Conservation (phyloP, 2,329 filamentous ascomycete species). For the Colletotrichum chrysophilum region DNA sequence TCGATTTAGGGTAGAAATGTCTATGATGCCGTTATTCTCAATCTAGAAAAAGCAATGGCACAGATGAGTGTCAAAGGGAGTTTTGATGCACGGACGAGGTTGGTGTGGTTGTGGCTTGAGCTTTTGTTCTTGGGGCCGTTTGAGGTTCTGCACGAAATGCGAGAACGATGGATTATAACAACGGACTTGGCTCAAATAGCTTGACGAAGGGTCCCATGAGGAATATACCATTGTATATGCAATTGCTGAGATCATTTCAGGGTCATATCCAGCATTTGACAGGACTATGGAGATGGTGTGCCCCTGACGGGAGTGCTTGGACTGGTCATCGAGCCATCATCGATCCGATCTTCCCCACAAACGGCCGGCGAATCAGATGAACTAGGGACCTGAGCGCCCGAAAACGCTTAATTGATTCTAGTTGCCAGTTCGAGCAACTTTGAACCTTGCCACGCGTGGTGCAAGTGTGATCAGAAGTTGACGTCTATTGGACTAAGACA, state of each 20-base stretch:
- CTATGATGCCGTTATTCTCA: slow-evolving; percentile 5
- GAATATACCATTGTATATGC: not conserved
- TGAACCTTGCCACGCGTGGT: not conserved
- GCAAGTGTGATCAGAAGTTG: too few species aligned
- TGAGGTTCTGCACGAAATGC: not conserved
- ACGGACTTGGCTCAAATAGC: not conserved
- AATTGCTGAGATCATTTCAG: not conserved
- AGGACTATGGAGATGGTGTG: not conserved
- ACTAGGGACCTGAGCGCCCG: not conserved
- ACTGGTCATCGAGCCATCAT: slow-evolving; percentile 4
- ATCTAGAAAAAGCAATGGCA: not conserved
- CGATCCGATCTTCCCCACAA: not conserved
- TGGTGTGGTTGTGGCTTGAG: not conserved
- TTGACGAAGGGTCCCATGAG: not conserved
- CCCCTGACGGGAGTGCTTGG: not conserved
- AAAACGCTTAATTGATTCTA: not conserved
- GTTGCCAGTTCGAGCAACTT: not conserved
- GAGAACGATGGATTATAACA: not conserved
- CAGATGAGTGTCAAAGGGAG: not conserved
- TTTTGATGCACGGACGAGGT: not conserved
- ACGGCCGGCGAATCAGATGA: not conserved
- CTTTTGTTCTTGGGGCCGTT: not conserved
- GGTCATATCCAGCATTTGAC: not conserved
- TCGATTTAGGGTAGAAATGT: not conserved
- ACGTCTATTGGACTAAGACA: not conserved